Conservation (phyloP, 78 protist genomes). For the Dictyostelium purpureum region DNA sequence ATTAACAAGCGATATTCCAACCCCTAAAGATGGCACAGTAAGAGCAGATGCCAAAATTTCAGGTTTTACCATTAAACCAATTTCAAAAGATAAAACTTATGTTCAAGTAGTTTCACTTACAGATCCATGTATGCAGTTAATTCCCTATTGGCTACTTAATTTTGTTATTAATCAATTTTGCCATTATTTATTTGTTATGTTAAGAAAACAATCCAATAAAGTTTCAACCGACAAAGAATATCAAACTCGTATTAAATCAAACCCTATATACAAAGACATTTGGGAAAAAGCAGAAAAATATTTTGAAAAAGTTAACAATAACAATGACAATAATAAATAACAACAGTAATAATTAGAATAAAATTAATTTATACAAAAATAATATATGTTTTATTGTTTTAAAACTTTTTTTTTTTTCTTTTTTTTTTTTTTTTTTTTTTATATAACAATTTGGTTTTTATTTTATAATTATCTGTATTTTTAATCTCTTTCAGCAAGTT, state of each 20-base stretch:
- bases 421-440: too few species aligned
- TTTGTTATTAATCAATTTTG: conserved; percentile 60
- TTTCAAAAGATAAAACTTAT: background rate
- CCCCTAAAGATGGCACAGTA: background rate
- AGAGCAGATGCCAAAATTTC: conserved; percentile 21
- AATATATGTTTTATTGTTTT: too few species aligned
- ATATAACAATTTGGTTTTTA: too few species aligned
- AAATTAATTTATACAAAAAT: too few species aligned
- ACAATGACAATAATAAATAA: background rate
- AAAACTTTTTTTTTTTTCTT: too few species aligned
- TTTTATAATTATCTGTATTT: too few species aligned
- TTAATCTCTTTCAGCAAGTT: conserved; percentile 93
- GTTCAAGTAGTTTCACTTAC: conserved; percentile 38
- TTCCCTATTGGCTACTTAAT: conserved; percentile 58
- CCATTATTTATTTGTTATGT: conserved; percentile 55
- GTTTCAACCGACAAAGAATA: background rate
- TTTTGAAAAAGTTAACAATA: background rate
- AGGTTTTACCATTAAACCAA: conserved; percentile 37
- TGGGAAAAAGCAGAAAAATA: conserved; percentile 17
- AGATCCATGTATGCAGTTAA: conserved; percentile 40
- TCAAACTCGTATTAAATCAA: conserved; percentile 10
- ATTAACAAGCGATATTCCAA: background rate
- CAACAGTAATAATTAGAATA: too few species aligned
- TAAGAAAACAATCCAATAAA: conserved; percentile 2
- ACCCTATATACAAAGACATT: conserved; percentile 40